These are phyloP conservation scores for Ogataea degrootiae DNA, from an alignment of 805 yeast species.

Conservation along the genomic window DNA sequence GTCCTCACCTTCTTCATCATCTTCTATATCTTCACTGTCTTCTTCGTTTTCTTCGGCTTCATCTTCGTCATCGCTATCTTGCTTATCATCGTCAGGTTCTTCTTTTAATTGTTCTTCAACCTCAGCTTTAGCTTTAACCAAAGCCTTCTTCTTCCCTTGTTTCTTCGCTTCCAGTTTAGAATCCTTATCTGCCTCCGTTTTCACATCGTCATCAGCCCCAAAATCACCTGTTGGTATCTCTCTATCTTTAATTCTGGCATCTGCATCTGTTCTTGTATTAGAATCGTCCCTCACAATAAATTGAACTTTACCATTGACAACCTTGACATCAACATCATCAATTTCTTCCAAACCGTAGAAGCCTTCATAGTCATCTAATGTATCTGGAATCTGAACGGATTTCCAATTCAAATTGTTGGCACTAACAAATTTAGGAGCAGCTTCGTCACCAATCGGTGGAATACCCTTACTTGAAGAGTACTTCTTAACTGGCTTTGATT, in stretches of 20 bases:
- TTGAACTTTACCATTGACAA: slow-evolving; percentile 62
- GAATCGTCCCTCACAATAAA: slow-evolving; percentile 42
- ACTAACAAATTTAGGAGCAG: slow-evolving; percentile 31
- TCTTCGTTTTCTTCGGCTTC: neutral
- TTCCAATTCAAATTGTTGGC: slow-evolving; percentile 68
- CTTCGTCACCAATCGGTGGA: neutral
- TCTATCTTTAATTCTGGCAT: slow-evolving; percentile 1
- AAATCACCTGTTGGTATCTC: slow-evolving; percentile 21
- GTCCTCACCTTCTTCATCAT: neutral
- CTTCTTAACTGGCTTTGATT: slow-evolving; percentile 2
- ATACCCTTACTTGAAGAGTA: slow-evolving; percentile 1
- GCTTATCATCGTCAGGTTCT: neutral
- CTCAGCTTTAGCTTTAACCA: slow-evolving; percentile 7
- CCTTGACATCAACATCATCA: slow-evolving; percentile 84
- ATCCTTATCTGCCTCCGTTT: slow-evolving; percentile 14
- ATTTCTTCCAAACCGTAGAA: slow-evolving; percentile 91
- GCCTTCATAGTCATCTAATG: slow-evolving; percentile 83
- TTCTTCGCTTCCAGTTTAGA: slow-evolving; percentile 3
- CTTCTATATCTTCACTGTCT: slow-evolving; percentile 1
- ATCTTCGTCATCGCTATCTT: slow-evolving; percentile 6
- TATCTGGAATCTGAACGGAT: slow-evolving; percentile 74
- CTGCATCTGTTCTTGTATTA: slow-evolving; percentile 18
- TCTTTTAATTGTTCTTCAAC: slow-evolving; percentile 1
- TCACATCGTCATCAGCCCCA: slow-evolving; percentile 19
- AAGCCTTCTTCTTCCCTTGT: slow-evolving; percentile 3